These are phyloP conservation scores for Oryza rufipogon DNA, from an alignment of 176 grass and related monocot species.

Conservation along the genomic window DNA sequence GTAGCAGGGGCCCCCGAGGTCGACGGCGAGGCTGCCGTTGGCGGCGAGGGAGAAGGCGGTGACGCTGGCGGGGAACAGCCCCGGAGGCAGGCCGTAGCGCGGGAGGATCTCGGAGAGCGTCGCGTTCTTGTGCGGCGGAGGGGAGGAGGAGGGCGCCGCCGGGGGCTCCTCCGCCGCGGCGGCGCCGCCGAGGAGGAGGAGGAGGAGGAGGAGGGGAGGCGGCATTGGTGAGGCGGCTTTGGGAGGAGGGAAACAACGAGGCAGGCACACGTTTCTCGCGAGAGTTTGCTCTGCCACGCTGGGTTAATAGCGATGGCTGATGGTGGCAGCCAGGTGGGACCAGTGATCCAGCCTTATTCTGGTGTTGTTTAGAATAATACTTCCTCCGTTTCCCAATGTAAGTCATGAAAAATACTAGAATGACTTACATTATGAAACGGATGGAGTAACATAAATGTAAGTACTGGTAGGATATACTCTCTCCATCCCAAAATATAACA, in stretches of 20 bases:
- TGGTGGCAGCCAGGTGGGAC: too few relatives aligned
- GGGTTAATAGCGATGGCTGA: not conserved
- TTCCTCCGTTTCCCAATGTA: too few relatives aligned
- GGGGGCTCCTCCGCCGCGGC: not conserved
- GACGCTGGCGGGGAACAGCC: conserved; percentile 68
- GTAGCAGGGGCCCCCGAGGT: conserved; percentile 66
- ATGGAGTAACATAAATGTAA: too few relatives aligned
- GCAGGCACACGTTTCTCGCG: not conserved
- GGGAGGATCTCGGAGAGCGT: conserved; percentile 72
- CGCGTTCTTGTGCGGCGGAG: conserved; percentile 17
- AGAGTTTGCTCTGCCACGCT: not conserved
- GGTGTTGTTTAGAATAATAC: too few relatives aligned
- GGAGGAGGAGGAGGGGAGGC: conserved; percentile 15
- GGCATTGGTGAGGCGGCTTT: conserved; percentile 34
- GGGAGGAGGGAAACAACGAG: not conserved
- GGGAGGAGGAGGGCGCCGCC: not conserved
- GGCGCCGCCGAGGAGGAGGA: not conserved
- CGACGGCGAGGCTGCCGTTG: conserved; percentile 60
- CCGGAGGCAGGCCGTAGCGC: conserved; percentile 59
- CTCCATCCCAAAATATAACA: too few relatives aligned
- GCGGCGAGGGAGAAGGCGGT: conserved; percentile 61
- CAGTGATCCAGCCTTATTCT: too few relatives aligned
- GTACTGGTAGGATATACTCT: too few relatives aligned
- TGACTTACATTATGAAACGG: too few relatives aligned
- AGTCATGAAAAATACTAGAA: too few relatives aligned